Percentiles rank a stretch among this genome's conserved stretches.
Evolutionary conservation across 2,329 filamentous ascomycete species (phyloP).

Genomic region (Nigrospora oryzae): DNA sequence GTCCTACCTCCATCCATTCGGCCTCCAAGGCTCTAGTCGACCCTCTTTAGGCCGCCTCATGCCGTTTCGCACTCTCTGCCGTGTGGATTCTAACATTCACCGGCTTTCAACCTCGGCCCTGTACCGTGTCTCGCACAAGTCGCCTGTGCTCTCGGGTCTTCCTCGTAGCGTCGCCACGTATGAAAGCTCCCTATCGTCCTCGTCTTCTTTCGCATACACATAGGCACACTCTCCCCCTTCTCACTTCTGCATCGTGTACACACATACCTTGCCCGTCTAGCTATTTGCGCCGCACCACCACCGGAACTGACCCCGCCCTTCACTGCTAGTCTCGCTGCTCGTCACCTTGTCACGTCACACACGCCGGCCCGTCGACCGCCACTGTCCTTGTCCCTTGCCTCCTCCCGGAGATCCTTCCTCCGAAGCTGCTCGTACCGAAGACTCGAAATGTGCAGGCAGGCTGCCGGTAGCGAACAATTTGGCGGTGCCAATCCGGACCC

Average conservation of each 20-base stretch:
- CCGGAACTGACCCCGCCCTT: not conserved
- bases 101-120: not conserved
- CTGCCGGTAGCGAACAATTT: constrained; percentile 44
- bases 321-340: not conserved
- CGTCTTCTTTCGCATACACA: too few relatives aligned
- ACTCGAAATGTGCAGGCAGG: constrained; percentile 61
- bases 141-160: not conserved
- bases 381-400: not conserved
- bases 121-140: constrained; percentile 1
- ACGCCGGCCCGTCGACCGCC: not conserved
- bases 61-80: constrained; percentile 5
- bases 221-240: too few relatives aligned
- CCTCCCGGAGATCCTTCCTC: constrained; percentile 7
- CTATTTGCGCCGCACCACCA: too few relatives aligned
- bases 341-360: not conserved
- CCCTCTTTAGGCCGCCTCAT: constrained; percentile 1
- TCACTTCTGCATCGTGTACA: too few relatives aligned
- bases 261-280: too few relatives aligned
- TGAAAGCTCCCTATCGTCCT: too few relatives aligned
- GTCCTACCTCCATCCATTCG: too few relatives aligned
- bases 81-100: constrained; percentile 3
- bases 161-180: not conserved
- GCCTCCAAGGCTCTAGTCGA: not conserved
- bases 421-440: constrained; percentile 66
- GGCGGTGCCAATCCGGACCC: constrained; percentile 50